Conservation (phyloP, 2,329 filamentous ascomycete genomes). For the Colletotrichum graminicola region DNA sequence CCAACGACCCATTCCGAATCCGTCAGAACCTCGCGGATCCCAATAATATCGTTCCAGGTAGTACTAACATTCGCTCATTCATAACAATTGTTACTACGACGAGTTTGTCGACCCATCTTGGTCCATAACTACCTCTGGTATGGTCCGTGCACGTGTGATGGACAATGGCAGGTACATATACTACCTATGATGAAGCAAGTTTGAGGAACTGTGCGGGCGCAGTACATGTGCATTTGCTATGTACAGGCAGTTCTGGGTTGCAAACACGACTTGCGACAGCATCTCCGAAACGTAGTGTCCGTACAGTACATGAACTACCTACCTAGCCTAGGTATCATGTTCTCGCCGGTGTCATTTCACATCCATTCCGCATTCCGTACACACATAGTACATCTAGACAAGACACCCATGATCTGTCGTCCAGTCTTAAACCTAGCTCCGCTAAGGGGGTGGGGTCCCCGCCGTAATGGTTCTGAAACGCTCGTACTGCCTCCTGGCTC, state of each 20-base stretch:
- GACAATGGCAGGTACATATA: neutral
- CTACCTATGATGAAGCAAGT: neutral
- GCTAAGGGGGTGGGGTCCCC: slow-evolving; percentile 26
- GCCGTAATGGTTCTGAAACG: slow-evolving; percentile 39
- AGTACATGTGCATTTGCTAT: neutral
- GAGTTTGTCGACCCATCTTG: neutral
- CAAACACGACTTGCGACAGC: neutral
- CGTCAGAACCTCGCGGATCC: neutral
- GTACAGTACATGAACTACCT: neutral
- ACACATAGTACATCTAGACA: neutral
- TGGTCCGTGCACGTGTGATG: neutral
- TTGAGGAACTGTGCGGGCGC: neutral
- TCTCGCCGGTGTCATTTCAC: neutral
- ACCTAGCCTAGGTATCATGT: neutral
- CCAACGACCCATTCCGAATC: neutral
- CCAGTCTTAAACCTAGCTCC: slow-evolving; percentile 22
- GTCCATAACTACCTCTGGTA: neutral
- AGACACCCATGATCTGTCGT: slow-evolving; percentile 16
- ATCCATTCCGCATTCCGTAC: neutral
- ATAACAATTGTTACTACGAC: neutral
- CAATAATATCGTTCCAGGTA: neutral
- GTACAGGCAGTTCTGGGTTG: neutral
- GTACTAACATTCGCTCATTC: neutral
- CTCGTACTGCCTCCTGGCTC: slow-evolving; percentile 24
- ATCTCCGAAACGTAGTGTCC: too few species aligned